A percentile compares a stretch with the other conserved stretches of the same genome.
phyloP scores from a whole-genome alignment of 2,329 filamentous ascomycete species.

The Curvularia sp. region DNA sequence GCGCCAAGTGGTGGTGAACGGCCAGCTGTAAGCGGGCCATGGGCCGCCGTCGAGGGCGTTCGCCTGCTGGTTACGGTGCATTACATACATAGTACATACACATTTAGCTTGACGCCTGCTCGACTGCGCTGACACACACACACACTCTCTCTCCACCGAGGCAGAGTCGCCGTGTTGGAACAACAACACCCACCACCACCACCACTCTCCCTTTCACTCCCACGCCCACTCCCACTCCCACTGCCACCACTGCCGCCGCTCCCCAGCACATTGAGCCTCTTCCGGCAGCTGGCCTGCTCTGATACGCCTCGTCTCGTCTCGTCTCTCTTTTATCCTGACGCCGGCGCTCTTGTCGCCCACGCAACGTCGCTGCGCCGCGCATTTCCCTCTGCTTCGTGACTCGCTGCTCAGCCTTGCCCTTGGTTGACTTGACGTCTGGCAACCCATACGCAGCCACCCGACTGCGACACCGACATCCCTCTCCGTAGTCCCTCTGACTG shows the following conservation, averaged over 20 bases:
- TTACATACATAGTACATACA: neutral
- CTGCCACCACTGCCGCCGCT: neutral
- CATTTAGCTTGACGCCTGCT: slow-evolving; percentile 15
- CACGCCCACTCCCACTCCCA: neutral
- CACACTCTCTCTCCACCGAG: slow-evolving; percentile 13
- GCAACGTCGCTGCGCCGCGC: slow-evolving; percentile 34
- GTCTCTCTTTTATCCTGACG: slow-evolving; percentile 16
- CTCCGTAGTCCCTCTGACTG: neutral
- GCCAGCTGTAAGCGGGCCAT: slow-evolving; percentile 21
- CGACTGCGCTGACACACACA: slow-evolving; percentile 9
- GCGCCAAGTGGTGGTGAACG: slow-evolving; percentile 20
- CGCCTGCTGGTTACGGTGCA: slow-evolving; percentile 12
- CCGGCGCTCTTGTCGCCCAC: slow-evolving; percentile 28
- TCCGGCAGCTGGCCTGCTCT: slow-evolving; percentile 36
- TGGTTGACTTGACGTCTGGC: neutral
- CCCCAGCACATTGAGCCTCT: slow-evolving; percentile 18
- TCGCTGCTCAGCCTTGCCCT: slow-evolving; percentile 34
- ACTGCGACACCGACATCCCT: too few relatives aligned
- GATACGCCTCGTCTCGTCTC: slow-evolving; percentile 25
- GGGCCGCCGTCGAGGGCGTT: slow-evolving; percentile 16
- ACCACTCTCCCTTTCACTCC: neutral
- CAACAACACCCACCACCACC: slow-evolving; percentile 20
- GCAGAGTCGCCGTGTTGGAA: slow-evolving; percentile 26
- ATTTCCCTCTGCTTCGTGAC: slow-evolving; percentile 31
- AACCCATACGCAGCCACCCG: too few relatives aligned